Base-by-base conservation (phyloP, 2,329 filamentous ascomycete species). In the Diplocarpon rosae region DNA sequence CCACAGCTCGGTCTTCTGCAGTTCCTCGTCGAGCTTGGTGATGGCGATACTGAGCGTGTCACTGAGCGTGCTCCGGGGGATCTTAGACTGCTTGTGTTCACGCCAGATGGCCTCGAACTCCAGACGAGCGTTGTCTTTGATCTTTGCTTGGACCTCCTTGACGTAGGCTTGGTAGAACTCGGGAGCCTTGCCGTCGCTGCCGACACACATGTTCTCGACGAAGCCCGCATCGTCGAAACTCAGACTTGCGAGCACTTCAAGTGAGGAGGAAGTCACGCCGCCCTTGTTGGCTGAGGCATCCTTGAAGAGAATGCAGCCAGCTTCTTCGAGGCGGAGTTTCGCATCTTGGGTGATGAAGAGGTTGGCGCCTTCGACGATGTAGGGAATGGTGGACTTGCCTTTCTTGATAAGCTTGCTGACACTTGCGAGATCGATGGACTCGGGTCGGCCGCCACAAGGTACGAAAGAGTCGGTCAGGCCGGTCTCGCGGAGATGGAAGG, bases 51-150 rank as follows among this genome's bases (percentile, higher is more conserved):
- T 94, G 43, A 98, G 77, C 56, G 83, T 85, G 65, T 98, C 92
- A 38, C 87, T 94, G 45, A 98, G 73, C n/a, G 89, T 78, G 50
- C 87, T 93, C 50, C 89, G 79, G 16, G 86, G 69, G 43, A 80
- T 71, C 42, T 86, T 85, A 1, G 85, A 95, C 62, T 80, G 67
- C 66, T 92, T 80, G 61, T 94, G 79, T 66, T 98, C 92, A 53
- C 86, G 80, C 92, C 92, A 98, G 68, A 98, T 93, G 35, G 92
- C 92, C 68, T 98, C 92, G 56, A 98, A 98, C 66, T 98, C 92
- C 30, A 98, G 78, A 13, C 78, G 72, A 2, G 92, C 92, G 56
- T 98, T 98, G 57, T 88, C 80, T 65, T 85, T 79, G 63, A 98
- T 96, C 60, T 83, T 88, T 52, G 78, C 75, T 67, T 98, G 92